Evolutionary conservation across 2,329 filamentous ascomycete genomes (phyloP).

Genomic region (Alternaria sp.): DNA sequence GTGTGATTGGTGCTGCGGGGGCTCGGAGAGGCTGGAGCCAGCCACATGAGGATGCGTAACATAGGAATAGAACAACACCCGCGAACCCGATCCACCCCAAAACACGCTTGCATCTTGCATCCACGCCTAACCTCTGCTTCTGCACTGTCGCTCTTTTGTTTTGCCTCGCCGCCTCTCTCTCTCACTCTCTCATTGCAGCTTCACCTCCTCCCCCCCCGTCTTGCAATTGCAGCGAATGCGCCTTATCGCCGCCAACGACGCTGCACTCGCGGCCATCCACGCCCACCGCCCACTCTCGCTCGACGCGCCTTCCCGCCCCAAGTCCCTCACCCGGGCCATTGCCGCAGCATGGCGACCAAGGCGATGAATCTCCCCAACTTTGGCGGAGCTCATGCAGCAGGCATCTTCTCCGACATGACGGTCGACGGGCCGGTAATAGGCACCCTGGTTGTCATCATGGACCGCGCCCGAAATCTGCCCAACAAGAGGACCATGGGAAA

Average conservation of each 20-base stretch:
- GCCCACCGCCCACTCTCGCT: conserved; percentile 4
- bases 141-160: conserved; percentile 32
- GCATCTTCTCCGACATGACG: conserved; percentile 93
- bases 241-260: conserved; percentile 21
- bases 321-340: conserved; percentile 1
- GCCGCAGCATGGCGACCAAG: conserved; percentile 49
- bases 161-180: conserved; percentile 8
- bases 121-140: conserved; percentile 16
- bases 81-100: conserved; percentile 12
- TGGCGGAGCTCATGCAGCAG: conserved; percentile 80
- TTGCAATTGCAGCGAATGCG: conserved; percentile 36
- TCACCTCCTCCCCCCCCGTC: neutral
- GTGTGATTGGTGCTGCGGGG: conserved; percentile 14
- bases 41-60: conserved; percentile 28
- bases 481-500: conserved; percentile 98
- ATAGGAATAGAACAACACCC: conserved; percentile 19
- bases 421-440: conserved; percentile 93
- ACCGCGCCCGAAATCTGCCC: conserved; percentile 95
- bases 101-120: conserved; percentile 9
- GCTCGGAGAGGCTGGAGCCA: conserved; percentile 31
- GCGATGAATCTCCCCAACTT: conserved; percentile 39
- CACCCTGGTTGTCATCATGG: conserved; percentile 89
- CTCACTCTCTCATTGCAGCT: neutral
- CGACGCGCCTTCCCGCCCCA: conserved; percentile 12
- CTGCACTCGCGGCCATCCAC: conserved; percentile 26